Conservation (phyloP, 164 flowering plant species). For the Annona cherimola region DNA sequence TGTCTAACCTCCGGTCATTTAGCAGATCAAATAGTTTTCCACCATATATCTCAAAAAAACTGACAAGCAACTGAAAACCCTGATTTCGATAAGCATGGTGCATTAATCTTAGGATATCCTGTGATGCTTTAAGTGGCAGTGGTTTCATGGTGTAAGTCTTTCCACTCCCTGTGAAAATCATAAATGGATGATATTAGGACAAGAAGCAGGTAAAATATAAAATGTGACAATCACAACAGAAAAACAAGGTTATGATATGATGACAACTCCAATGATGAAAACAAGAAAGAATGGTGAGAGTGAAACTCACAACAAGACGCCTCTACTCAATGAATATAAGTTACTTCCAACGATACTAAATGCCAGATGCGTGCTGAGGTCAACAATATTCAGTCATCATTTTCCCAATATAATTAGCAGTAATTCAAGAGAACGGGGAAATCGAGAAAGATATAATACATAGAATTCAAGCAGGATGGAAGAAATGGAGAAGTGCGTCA, state of each 20-base stretch:
- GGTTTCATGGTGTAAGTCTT: slow-evolving; percentile 96
- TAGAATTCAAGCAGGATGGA: no score
- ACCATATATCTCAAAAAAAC: slow-evolving; percentile 97
- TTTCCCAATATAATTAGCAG: no score
- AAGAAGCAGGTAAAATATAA: not conserved
- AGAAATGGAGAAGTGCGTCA: no score
- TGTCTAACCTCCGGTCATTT: slow-evolving; percentile 74
- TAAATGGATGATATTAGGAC: not conserved
- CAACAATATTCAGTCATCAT: no score
- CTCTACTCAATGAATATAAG: no score
- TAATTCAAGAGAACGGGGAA: no score
- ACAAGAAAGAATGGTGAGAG: no score
- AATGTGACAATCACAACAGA: not conserved
- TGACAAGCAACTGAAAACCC: slow-evolving; percentile 78
- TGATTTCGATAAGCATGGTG: slow-evolving; percentile 67
- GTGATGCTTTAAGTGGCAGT: slow-evolving; percentile 78
- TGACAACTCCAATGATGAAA: not conserved
- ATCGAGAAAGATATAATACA: no score
- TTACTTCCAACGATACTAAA: no score
- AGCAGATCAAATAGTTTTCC: slow-evolving; percentile 92
- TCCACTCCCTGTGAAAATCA: slow-evolving; percentile 69
- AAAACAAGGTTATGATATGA: not conserved
- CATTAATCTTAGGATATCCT: slow-evolving; percentile 74
- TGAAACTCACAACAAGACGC: no score
- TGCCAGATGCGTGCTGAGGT: no score